Percentiles rank a stretch among this genome's conserved stretches.
phyloP scores from a whole-genome alignment of 2,329 filamentous ascomycete genomes.

The Botrytis medusae region DNA sequence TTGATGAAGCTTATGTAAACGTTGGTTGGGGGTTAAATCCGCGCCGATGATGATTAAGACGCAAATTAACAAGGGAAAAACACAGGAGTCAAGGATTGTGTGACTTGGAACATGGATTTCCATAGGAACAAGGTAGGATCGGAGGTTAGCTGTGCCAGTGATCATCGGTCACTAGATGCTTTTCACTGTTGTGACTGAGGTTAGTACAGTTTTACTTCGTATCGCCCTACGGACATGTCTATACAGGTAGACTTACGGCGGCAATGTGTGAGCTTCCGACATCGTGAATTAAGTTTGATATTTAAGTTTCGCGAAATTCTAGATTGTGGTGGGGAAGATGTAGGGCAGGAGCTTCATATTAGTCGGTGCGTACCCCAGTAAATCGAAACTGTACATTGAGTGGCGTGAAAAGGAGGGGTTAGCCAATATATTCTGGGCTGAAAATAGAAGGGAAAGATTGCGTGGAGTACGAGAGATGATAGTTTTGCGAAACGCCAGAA shows the following conservation, averaged over 20 bases:
- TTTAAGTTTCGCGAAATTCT: neutral
- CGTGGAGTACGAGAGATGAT: neutral
- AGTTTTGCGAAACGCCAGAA: neutral
- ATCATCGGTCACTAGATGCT: neutral
- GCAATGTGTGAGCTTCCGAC: neutral
- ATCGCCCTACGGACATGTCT: neutral
- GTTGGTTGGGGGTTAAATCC: neutral
- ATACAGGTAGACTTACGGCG: neutral
- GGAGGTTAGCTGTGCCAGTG: neutral
- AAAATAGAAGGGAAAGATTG: neutral
- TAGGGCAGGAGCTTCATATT: neutral
- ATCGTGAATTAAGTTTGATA: neutral
- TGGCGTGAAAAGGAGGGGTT: neutral
- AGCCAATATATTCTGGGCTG: neutral
- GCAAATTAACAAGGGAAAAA: neutral
- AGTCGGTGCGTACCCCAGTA: neutral
- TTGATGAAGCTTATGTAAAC: conserved; percentile 3
- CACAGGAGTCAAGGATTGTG: neutral
- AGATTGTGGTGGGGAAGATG: conserved; percentile 2
- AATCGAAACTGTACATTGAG: neutral
- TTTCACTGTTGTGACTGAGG: neutral
- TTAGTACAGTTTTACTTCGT: neutral
- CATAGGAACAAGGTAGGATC: neutral
- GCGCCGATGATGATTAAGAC: neutral
- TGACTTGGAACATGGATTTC: neutral